Percentiles rank a stretch among this genome's conserved stretches.
phyloP scores from a whole-genome alignment of 2,329 filamentous ascomycete genomes.

The Diaporthe velutina region DNA sequence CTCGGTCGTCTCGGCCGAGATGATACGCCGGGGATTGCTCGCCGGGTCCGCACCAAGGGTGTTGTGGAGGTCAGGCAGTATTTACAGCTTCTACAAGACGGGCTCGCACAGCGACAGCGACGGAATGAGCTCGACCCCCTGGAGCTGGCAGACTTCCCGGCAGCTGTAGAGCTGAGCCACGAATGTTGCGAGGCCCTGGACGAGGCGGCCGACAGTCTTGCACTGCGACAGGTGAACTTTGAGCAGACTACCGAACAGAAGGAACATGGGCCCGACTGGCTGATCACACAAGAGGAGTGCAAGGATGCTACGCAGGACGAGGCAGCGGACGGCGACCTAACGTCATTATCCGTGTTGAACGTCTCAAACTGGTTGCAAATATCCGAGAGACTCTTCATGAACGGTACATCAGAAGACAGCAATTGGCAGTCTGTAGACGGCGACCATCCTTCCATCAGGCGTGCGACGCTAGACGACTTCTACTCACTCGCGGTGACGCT shows the following conservation, averaged over 20 bases:
- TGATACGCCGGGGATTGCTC: slow-evolving; percentile 72
- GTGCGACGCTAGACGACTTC: slow-evolving; percentile 83
- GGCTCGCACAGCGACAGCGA: slow-evolving; percentile 55
- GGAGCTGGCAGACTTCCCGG: slow-evolving; percentile 69
- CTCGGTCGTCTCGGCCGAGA: slow-evolving; percentile 74
- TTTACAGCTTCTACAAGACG: slow-evolving; percentile 71
- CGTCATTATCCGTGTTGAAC: slow-evolving; percentile 63
- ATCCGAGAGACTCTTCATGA: slow-evolving; percentile 82
- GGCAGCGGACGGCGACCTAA: slow-evolving; percentile 34
- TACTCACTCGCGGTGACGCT: slow-evolving; percentile 75
- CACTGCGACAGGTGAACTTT: slow-evolving; percentile 72
- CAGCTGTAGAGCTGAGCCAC: slow-evolving; percentile 78
- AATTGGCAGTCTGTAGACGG: slow-evolving; percentile 76
- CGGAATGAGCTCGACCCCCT: slow-evolving; percentile 53
- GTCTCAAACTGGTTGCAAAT: slow-evolving; percentile 72
- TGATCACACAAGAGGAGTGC: slow-evolving; percentile 63
- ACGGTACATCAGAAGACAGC: slow-evolving; percentile 68
- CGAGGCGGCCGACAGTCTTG: slow-evolving; percentile 74
- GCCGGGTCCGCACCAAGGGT: slow-evolving; percentile 77
- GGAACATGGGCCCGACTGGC: slow-evolving; percentile 75
- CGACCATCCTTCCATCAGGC: slow-evolving; percentile 76
- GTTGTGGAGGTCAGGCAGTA: slow-evolving; percentile 81
- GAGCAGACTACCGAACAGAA: slow-evolving; percentile 72
- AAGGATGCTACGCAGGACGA: slow-evolving; percentile 38
- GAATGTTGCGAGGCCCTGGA: slow-evolving; percentile 77